Evolutionary conservation across 495 filamentous ascomycete genomes (phyloP), one percentile per base, ranked within the genome.

Genomic region (Lepidopterella palustris): DNA sequence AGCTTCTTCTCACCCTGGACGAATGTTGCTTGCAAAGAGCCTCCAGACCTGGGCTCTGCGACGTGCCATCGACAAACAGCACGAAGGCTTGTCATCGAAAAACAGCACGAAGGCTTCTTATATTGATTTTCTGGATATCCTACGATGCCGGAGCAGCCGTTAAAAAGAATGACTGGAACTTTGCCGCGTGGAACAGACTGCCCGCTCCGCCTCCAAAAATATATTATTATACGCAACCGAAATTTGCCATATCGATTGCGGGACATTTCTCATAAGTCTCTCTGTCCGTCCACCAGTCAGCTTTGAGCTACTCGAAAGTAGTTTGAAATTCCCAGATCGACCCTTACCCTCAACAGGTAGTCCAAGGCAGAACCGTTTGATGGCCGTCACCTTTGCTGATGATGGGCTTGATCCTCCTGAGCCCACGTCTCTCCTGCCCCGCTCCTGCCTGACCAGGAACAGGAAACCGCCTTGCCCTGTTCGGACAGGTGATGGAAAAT

Each of bases 181-280:
- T n/a, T n/a, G n/a, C 35, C 10, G 3, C 35, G 18, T 10, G 35
- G 35, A 11, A 15, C 35, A n/a, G 35, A 42, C 13, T 42, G 2
- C 35, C 10, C 35, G 31, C 35, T 18, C 13, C 13, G 35, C 9
- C 35, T 42, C 35, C 35, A 42, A 42, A 42, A 42, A 42, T 42
- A 18, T 11, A 42, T 42, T 42, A 42, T 42, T 42, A 42, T 42
- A 42, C 47, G 47, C 26, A 51, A 24, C 23, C 47, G 26, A 28
- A 21, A 51, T 28, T 51, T 51, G 47, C 47, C 47, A 21, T 51
- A 51, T 28, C 47, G 47, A 51, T 51, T n/a, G 5, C 26, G 3
- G 47, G 13, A 21, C 24, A 11, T 51, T 3, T 25, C 21, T 3
- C n/a, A 11, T 28, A 21, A n/a, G 11, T 51, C 2, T 25, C 21